Evolutionary conservation across 2,329 filamentous ascomycete genomes (phyloP).

Genomic region (Claviceps africana): DNA sequence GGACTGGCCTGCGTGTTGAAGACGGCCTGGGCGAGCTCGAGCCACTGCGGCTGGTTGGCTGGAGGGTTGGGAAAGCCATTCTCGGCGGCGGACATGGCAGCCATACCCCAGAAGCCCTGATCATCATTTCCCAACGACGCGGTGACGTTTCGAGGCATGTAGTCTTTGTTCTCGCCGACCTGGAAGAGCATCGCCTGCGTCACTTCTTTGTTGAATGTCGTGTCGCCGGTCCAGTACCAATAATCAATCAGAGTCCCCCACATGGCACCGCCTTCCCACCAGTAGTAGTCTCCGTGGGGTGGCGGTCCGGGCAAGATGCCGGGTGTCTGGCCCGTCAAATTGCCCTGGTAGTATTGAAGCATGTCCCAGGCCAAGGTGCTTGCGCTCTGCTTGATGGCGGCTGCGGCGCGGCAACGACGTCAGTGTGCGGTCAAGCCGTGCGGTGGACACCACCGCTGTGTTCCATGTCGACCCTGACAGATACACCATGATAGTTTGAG

Average conservation of each 20-base stretch:
- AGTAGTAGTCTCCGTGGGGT: slow-evolving; percentile 39
- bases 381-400: slow-evolving; percentile 25
- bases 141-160: slow-evolving; percentile 41
- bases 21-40: slow-evolving; percentile 47
- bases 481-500: background rate
- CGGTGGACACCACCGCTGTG: too few relatives aligned
- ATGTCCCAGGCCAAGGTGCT: slow-evolving; percentile 28
- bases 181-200: slow-evolving; percentile 39
- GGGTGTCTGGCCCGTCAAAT: slow-evolving; percentile 27
- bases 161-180: slow-evolving; percentile 36
- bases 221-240: slow-evolving; percentile 47
- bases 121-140: slow-evolving; percentile 47
- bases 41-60: slow-evolving; percentile 34
- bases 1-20: slow-evolving; percentile 43
- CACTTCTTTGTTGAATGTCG: slow-evolving; percentile 39
- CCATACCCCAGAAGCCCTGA: slow-evolving; percentile 55
- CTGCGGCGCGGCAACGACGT: slow-evolving; percentile 10
- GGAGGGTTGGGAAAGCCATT: slow-evolving; percentile 41
- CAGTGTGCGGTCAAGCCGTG: background rate
- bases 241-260: slow-evolving; percentile 52
- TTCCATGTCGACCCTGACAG: too few relatives aligned
- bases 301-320: slow-evolving; percentile 36
- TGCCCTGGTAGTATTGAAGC: slow-evolving; percentile 32
- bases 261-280: slow-evolving; percentile 52
- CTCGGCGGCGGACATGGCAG: slow-evolving; percentile 45